phyloP scores from a whole-genome alignment of 371 early-diverging fungal genomes.

The Lichtheimia ramosa region DNA sequence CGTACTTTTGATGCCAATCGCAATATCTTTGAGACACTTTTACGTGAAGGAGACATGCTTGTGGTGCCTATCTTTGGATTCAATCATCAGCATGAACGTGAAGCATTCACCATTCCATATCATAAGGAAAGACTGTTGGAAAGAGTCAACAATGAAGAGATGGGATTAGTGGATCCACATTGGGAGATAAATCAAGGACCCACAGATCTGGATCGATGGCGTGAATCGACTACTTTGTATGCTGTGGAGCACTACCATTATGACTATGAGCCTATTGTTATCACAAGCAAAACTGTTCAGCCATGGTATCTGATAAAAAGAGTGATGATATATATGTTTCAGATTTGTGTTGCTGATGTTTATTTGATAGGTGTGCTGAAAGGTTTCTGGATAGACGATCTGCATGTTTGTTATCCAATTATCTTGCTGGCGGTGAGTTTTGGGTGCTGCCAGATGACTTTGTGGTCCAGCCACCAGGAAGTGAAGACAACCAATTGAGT shows the following conservation, averaged over 20 bases:
- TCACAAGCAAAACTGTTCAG: constrained; percentile 38
- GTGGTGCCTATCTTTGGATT: constrained; percentile 46
- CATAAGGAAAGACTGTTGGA: constrained; percentile 29
- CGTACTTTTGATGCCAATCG: constrained; percentile 38
- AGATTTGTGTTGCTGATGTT: too few relatives aligned
- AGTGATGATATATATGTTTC: background rate
- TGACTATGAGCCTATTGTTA: constrained; percentile 50
- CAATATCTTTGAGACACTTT: constrained; percentile 27
- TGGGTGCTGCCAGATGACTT: constrained; percentile 50
- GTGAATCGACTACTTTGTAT: constrained; percentile 33
- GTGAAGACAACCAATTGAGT: constrained; percentile 24
- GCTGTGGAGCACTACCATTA: constrained; percentile 46
- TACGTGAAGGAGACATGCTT: constrained; percentile 37
- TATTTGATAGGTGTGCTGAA: constrained; percentile 42
- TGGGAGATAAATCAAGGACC: constrained; percentile 50
- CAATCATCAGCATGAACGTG: constrained; percentile 9
- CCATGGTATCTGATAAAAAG: constrained; percentile 40
- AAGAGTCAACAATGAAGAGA: constrained; percentile 21
- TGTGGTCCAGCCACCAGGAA: constrained; percentile 31
- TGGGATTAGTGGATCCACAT: constrained; percentile 40
- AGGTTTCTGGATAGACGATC: constrained; percentile 47
- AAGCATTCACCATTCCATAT: constrained; percentile 22
- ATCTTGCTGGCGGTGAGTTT: constrained; percentile 48
- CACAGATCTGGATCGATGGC: constrained; percentile 39
- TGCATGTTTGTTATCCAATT: constrained; percentile 44